phyloP scores from a whole-genome alignment of 768 basidiomycete genomes.

The Sporobolomyces pararoseus region DNA sequence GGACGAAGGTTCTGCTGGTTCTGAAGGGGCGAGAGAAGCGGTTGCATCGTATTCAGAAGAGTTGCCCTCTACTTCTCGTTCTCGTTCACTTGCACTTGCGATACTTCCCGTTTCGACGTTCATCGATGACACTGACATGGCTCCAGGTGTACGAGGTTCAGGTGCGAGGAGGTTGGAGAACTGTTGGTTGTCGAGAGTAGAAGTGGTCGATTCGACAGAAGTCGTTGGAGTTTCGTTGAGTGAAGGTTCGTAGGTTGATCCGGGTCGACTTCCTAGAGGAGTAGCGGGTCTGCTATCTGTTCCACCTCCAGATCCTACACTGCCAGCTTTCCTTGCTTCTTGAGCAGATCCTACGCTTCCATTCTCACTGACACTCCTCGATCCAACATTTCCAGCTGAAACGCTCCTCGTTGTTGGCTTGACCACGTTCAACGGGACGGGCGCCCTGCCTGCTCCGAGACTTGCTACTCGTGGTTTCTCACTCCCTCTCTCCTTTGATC shows the following conservation, averaged over 20 bases:
- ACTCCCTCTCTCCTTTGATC: background rate
- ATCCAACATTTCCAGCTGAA: constrained; percentile 2
- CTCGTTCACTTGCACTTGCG: too few relatives aligned
- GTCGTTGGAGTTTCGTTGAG: background rate
- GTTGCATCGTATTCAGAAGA: constrained; percentile 11
- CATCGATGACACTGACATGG: constrained; percentile 32
- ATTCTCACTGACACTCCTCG: constrained; percentile 13
- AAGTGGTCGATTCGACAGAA: background rate
- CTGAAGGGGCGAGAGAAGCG: background rate
- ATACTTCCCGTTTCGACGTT: constrained; percentile 34
- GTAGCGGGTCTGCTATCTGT: background rate
- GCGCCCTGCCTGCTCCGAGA: constrained; percentile 29
- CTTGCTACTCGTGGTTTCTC: constrained; percentile 30
- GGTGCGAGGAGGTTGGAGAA: background rate
- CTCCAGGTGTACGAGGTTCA: constrained; percentile 24
- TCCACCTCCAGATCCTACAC: constrained; percentile 3
- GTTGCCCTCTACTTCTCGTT: constrained; percentile 10
- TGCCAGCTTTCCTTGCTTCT: background rate
- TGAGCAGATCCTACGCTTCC: background rate
- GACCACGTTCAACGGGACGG: constrained; percentile 31
- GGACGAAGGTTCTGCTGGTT: background rate
- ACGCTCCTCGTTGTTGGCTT: constrained; percentile 13
- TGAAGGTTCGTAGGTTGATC: background rate
- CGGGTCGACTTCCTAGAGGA: background rate
- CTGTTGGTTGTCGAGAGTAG: background rate